phyloP scores from a whole-genome alignment of 768 basidiomycete genomes.

The Russula virescens region DNA sequence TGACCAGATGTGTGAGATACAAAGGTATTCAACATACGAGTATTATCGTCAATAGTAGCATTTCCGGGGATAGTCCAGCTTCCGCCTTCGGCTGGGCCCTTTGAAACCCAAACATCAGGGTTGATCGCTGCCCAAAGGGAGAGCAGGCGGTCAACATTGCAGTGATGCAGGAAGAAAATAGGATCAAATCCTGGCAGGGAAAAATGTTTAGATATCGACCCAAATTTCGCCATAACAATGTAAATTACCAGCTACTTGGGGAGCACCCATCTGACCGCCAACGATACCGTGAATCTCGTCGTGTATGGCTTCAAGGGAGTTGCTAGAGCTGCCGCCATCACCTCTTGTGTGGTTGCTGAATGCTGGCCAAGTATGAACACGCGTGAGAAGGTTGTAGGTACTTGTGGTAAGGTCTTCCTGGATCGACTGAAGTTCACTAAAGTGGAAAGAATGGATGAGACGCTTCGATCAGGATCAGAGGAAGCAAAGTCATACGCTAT shows the following conservation, averaged over 20 bases:
- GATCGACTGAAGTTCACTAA: slow-evolving; percentile 12
- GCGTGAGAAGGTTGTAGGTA: slow-evolving; percentile 33
- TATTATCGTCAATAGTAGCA: neutral
- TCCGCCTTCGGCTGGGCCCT: slow-evolving; percentile 21
- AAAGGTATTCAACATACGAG: slow-evolving; percentile 9
- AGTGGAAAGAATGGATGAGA: neutral
- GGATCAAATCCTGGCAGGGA: slow-evolving; percentile 44
- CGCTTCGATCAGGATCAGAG: neutral
- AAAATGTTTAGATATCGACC: slow-evolving; percentile 4
- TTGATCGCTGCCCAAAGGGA: slow-evolving; percentile 47
- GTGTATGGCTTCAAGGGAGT: slow-evolving; percentile 48
- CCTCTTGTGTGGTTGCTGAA: slow-evolving; percentile 44
- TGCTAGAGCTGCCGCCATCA: slow-evolving; percentile 36
- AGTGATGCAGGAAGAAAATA: slow-evolving; percentile 50
- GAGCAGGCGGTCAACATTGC: slow-evolving; percentile 48
- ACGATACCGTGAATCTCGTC: slow-evolving; percentile 37
- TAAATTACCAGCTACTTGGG: slow-evolving; percentile 32
- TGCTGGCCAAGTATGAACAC: slow-evolving; percentile 36
- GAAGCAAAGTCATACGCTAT: slow-evolving; percentile 26
- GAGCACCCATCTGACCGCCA: slow-evolving; percentile 26
- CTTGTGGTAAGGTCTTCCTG: slow-evolving; percentile 14
- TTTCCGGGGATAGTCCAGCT: slow-evolving; percentile 16
- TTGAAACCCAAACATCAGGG: slow-evolving; percentile 36
- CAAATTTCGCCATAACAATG: slow-evolving; percentile 37
- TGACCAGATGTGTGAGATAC: neutral